Evolutionary conservation across 2,329 filamentous ascomycete genomes (phyloP).

Genomic region (Tolypocladium capitatum): DNA sequence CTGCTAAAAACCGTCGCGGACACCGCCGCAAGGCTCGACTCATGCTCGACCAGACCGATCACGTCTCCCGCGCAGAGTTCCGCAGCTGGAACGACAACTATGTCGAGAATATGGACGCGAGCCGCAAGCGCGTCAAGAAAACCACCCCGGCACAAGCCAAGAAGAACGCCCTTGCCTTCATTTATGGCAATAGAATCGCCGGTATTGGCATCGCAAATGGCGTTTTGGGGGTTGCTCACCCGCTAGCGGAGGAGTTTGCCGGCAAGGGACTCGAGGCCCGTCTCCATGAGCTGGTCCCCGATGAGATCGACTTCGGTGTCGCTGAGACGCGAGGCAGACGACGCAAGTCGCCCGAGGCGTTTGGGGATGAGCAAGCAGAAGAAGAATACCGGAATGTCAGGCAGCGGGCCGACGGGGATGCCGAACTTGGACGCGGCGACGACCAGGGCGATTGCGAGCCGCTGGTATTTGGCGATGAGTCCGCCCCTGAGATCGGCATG

Average conservation of each 20-base stretch:
- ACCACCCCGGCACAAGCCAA: slow-evolving; percentile 23
- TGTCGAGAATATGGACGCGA: slow-evolving; percentile 39
- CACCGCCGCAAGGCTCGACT: slow-evolving; percentile 13
- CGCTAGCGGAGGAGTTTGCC: slow-evolving; percentile 29
- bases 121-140: slow-evolving; percentile 11
- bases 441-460: slow-evolving; percentile 13
- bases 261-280: slow-evolving; percentile 27
- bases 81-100: slow-evolving; percentile 30
- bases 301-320: slow-evolving; percentile 6
- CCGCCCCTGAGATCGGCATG: slow-evolving; percentile 53
- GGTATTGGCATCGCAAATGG: slow-evolving; percentile 12
- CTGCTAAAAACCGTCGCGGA: slow-evolving; percentile 9
- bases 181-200: slow-evolving; percentile 23
- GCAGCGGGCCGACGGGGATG: slow-evolving; percentile 17
- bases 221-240: slow-evolving; percentile 21
- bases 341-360: slow-evolving; percentile 30
- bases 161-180: slow-evolving; percentile 17
- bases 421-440: slow-evolving; percentile 15
- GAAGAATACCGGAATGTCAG: slow-evolving; percentile 22
- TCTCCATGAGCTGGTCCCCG: slow-evolving; percentile 12
- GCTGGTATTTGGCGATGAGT: slow-evolving; percentile 23
- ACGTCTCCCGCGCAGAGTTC: slow-evolving; percentile 22
- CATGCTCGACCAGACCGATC: slow-evolving; percentile 19
- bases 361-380: slow-evolving; percentile 21
- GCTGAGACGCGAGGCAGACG: slow-evolving; percentile 17